Evolutionary conservation across 495 filamentous ascomycete species (phyloP), one percentile per base, ranked within the genome.

Genomic region (Aspergillus nanangensis): DNA sequence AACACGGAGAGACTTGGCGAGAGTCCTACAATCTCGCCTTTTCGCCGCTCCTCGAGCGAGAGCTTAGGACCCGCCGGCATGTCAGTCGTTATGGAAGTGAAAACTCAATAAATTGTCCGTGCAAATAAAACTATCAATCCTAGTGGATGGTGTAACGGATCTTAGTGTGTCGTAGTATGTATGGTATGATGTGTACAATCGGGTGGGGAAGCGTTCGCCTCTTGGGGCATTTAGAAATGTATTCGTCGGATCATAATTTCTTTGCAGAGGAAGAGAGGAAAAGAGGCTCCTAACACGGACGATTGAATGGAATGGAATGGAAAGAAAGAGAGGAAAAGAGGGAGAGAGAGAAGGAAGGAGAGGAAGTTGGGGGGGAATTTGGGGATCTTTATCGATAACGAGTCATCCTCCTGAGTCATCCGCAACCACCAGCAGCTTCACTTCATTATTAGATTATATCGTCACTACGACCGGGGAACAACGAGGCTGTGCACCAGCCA

Each of bases 11-110:
- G 44, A 35, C 23, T 22, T 35, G 20, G 23, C 27, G 47, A 41
- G 17, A 38, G 36, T 55, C 75, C 47, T 80, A 90, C 87, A 43
- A 87, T 77, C 68, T 96, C 90, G 51, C 90, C 90, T 76, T 87
- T 83, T 58, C 87, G 83, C 55, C 86, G 78, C 66, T 95, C 90
- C 55, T 88, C 82, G 5, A 77, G 71, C 44, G 80, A 70, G 53
- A 82, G 78, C 67, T 84, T 90, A 11, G 70, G 63, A 24, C 45
- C 55, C 14, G 52, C 47, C 15, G 67, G 57, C 68, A 70, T 72
- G 13, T 20, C 66, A 33, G 14, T 38, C 10, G 33, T 19, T 34
- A n/a, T n/a, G n/a, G n/a, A n/a, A n/a, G n/a, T n/a, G n/a, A n/a
- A n/a, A n/a, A n/a, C n/a, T n/a, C n/a, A n/a, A n/a, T n/a, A n/a